phyloP scores from a whole-genome alignment of 2,329 filamentous ascomycete species.

The Knufia fluminis region DNA sequence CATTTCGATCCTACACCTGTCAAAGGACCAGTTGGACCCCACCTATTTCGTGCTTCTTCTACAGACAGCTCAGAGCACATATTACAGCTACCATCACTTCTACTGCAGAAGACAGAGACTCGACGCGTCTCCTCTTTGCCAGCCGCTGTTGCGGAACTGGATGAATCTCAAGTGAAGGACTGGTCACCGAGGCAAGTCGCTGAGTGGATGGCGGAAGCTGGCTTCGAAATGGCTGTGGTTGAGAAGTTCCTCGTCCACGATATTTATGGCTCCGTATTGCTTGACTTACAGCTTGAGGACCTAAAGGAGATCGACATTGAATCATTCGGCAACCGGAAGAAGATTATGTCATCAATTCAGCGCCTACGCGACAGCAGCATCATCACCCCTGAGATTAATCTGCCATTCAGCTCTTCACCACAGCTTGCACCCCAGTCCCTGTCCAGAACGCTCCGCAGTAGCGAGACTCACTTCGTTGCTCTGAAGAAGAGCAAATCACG shows the following conservation, averaged over 20 bases:
- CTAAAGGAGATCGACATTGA: conserved; percentile 54
- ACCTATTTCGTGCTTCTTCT: conserved; percentile 63
- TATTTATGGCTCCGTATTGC: conserved; percentile 76
- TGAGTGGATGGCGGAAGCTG: conserved; percentile 76
- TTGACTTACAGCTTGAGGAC: conserved; percentile 84
- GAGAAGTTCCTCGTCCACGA: conserved; percentile 86
- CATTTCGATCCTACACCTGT: conserved; percentile 42
- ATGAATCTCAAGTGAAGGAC: conserved; percentile 25
- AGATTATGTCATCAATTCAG: conserved; percentile 51
- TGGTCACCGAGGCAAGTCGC: conserved; percentile 29
- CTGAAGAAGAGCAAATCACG: conserved; percentile 19
- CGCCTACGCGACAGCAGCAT: conserved; percentile 35
- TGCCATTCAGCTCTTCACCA: conserved; percentile 5
- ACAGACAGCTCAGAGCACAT: conserved; percentile 4
- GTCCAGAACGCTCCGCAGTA: conserved; percentile 15
- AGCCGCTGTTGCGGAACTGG: conserved; percentile 25
- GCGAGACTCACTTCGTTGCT: conserved; percentile 17
- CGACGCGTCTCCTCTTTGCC: conserved; percentile 19
- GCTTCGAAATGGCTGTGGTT: conserved; percentile 66
- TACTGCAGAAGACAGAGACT: conserved; percentile 7
- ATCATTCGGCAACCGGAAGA: conserved; percentile 55
- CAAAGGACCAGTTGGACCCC: conserved; percentile 71
- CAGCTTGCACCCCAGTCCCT: conserved; percentile 10
- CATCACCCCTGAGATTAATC: conserved; percentile 14
- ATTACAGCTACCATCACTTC: background rate